Evolutionary conservation across 768 basidiomycete species (phyloP).

Genomic region (Lyophyllum atratum): DNA sequence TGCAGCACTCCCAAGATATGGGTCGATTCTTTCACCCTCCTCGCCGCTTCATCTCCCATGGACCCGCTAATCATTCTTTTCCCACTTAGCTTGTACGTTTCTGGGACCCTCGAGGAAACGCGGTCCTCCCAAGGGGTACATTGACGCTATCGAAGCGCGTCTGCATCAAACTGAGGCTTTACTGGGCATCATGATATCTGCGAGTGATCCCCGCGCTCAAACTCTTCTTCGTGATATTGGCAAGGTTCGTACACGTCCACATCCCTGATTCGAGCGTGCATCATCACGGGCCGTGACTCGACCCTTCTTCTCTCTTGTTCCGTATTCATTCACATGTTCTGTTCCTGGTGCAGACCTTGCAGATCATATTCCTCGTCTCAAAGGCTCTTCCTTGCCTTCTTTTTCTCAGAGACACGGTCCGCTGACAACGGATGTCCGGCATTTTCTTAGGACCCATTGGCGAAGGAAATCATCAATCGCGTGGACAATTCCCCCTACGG

Average conservation of each 20-base stretch:
- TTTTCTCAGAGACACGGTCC: background rate
- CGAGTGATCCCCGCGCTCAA: slow-evolving; percentile 40
- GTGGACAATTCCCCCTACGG: slow-evolving; percentile 85
- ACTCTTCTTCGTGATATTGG: slow-evolving; percentile 51
- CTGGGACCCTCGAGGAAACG: slow-evolving; percentile 80
- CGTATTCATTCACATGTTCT: background rate
- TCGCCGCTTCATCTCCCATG: slow-evolving; percentile 9
- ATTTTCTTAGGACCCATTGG: slow-evolving; percentile 65
- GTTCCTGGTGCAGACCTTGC: slow-evolving; percentile 1
- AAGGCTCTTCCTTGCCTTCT: background rate
- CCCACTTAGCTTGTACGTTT: slow-evolving; percentile 66
- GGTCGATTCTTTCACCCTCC: slow-evolving; percentile 9
- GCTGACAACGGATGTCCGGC: slow-evolving; percentile 7
- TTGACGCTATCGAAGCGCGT: slow-evolving; percentile 90
- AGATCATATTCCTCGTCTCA: background rate
- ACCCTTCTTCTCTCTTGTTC: slow-evolving; percentile 9
- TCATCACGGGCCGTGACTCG: slow-evolving; percentile 1
- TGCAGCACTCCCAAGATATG: background rate
- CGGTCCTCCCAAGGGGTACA: slow-evolving; percentile 92
- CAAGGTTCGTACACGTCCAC: slow-evolving; percentile 39
- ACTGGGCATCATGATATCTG: slow-evolving; percentile 76
- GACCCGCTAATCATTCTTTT: slow-evolving; percentile 8
- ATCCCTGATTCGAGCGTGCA: background rate
- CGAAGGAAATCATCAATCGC: slow-evolving; percentile 76
- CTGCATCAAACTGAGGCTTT: slow-evolving; percentile 91